Evolutionary conservation across 495 filamentous ascomycete genomes (phyloP).

Genomic region (Poronia punctata): DNA sequence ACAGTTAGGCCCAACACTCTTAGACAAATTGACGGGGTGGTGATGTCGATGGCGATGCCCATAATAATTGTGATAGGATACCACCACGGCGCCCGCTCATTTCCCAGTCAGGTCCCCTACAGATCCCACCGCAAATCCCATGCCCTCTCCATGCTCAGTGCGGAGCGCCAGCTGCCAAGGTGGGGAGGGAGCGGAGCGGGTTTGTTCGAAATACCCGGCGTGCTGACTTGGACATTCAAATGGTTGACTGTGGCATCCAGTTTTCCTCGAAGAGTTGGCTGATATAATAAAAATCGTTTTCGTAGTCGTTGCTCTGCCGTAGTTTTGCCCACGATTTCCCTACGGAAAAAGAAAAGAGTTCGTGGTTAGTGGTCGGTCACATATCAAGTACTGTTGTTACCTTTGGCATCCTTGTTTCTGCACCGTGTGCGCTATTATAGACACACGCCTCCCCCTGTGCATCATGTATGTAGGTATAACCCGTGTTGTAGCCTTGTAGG

Average conservation of each 20-base stretch:
- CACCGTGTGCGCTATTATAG: slow-evolving; percentile 2
- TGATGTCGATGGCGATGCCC: too few relatives aligned
- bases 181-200: slow-evolving; percentile 2
- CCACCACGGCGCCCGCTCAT: too few relatives aligned
- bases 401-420: neutral
- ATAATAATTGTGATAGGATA: too few relatives aligned
- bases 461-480: too few relatives aligned
- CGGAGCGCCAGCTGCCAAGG: too few relatives aligned
- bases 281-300: slow-evolving; percentile 45
- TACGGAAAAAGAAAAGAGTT: slow-evolving; percentile 14
- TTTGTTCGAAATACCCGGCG: too few relatives aligned
- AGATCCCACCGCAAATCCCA: slow-evolving; percentile 4
- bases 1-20: slow-evolving; percentile 1
- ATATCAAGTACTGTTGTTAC: too few relatives aligned
- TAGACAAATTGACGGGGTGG: too few relatives aligned
- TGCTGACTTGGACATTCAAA: slow-evolving; percentile 14
- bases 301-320: slow-evolving; percentile 30
- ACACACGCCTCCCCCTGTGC: neutral
- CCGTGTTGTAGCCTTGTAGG: too few relatives aligned
- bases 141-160: slow-evolving; percentile 1
- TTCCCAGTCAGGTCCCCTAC: slow-evolving; percentile 3
- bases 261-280: slow-evolving; percentile 46
- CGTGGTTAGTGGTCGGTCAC: slow-evolving; percentile 2
- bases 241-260: slow-evolving; percentile 41
- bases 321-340: slow-evolving; percentile 35